phyloP scores from a whole-genome alignment of 2,329 filamentous ascomycete genomes.

The Penicillium hesseltinei region DNA sequence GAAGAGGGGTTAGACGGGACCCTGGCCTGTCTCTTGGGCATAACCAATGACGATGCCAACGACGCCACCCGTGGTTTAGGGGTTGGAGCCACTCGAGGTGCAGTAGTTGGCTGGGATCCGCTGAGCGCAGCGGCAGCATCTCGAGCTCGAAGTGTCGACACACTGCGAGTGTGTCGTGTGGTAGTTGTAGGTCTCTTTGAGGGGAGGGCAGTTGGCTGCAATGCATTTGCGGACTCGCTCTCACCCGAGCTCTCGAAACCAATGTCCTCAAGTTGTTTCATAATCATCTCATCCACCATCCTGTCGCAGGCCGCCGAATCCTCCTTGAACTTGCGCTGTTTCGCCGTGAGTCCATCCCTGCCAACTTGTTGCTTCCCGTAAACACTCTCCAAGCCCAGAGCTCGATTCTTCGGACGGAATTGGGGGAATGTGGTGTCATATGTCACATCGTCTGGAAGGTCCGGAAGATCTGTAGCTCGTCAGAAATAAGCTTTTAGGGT shows the following conservation, averaged over 20 bases:
- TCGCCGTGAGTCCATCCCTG: slow-evolving; percentile 61
- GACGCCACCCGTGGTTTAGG: slow-evolving; percentile 38
- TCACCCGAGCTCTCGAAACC: slow-evolving; percentile 61
- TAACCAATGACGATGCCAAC: slow-evolving; percentile 31
- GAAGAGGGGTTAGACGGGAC: slow-evolving; percentile 50
- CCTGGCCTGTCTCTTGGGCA: slow-evolving; percentile 46
- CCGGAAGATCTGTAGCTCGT: slow-evolving; percentile 51
- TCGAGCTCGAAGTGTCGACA: slow-evolving; percentile 43
- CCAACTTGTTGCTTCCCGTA: slow-evolving; percentile 50
- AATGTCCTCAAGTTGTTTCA: slow-evolving; percentile 63
- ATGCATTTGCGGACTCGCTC: slow-evolving; percentile 39
- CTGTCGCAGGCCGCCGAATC: slow-evolving; percentile 62
- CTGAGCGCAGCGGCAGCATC: slow-evolving; percentile 43
- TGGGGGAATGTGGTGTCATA: slow-evolving; percentile 52
- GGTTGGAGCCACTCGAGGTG: slow-evolving; percentile 30
- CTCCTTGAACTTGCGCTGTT: slow-evolving; percentile 67
- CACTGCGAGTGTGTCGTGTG: slow-evolving; percentile 25
- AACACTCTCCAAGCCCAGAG: slow-evolving; percentile 50
- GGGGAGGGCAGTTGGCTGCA: slow-evolving; percentile 26
- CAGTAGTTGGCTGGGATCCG: slow-evolving; percentile 30
- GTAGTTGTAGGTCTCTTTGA: slow-evolving; percentile 24
- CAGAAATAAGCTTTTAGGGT: slow-evolving; percentile 9
- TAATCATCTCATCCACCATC: slow-evolving; percentile 65
- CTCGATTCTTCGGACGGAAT: slow-evolving; percentile 55
- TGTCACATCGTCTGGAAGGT: slow-evolving; percentile 45